Percentiles rank a stretch among this genome's conserved stretches.
These are phyloP conservation scores for Lactifluus pinguis DNA, from an alignment of 768 basidiomycete species.

Conservation along the genomic window DNA sequence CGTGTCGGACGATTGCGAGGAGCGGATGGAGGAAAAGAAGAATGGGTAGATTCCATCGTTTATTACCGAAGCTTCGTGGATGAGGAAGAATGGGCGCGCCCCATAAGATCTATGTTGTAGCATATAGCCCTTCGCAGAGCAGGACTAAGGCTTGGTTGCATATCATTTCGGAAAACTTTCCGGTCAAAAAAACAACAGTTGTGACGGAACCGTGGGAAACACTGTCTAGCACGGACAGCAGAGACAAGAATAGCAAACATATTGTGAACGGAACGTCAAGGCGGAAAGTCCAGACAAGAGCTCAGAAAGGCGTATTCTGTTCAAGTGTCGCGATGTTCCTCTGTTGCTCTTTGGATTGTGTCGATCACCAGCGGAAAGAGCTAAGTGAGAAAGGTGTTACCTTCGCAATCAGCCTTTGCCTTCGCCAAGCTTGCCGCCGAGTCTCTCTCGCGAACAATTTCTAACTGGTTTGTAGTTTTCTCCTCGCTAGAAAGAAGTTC, in stretches of 20 bases:
- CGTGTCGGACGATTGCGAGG: slow-evolving; percentile 63
- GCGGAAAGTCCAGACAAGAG: neutral
- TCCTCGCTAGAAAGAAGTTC: slow-evolving; percentile 1
- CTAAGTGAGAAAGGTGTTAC: neutral
- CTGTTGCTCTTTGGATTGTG: slow-evolving; percentile 5
- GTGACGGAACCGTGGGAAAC: neutral
- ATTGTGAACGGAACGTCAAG: neutral
- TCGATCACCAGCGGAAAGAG: neutral
- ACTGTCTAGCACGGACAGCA: neutral
- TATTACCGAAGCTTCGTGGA: slow-evolving; percentile 70
- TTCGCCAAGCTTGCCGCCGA: neutral
- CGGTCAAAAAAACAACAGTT: neutral
- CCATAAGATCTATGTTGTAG: neutral
- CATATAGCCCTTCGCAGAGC: neutral
- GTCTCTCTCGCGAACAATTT: slow-evolving; percentile 5
- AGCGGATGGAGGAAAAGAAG: slow-evolving; percentile 65
- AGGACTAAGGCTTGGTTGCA: neutral
- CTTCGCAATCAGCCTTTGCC: slow-evolving; percentile 13
- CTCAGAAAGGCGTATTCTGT: neutral
- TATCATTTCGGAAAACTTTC: too few species aligned
- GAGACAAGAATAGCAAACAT: neutral
- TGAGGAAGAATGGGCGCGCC: slow-evolving; percentile 14
- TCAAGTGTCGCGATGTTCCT: neutral
- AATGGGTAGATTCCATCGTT: slow-evolving; percentile 83
- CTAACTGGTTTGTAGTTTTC: neutral